Evolutionary conservation across 1,139 yeast species (phyloP).

Genomic region (Saccharomyces hybrid): DNA sequence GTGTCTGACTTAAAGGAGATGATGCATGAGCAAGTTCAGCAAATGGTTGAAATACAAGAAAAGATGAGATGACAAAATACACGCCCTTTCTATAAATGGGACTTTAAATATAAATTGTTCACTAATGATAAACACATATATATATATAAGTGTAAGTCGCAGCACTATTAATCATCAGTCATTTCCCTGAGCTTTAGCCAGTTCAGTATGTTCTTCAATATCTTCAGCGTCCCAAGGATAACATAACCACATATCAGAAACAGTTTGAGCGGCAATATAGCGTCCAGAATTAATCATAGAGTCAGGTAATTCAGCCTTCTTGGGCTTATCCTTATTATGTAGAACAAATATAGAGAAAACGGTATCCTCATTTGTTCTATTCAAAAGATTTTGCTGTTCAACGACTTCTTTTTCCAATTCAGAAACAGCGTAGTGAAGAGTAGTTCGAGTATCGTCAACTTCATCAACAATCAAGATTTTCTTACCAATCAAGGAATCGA

Average conservation of each 20-base stretch:
- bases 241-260: conserved; percentile 53
- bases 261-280: conserved; percentile 46
- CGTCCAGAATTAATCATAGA: conserved; percentile 41
- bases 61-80: conserved; percentile 7
- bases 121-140: not conserved
- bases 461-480: conserved; percentile 82
- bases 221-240: conserved; percentile 68
- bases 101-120: not conserved
- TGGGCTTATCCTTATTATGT: conserved; percentile 50
- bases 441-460: conserved; percentile 93
- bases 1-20: conserved; percentile 80
- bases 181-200: conserved; percentile 66
- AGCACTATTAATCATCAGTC: conserved; percentile 13
- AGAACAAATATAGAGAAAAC: conserved; percentile 50
- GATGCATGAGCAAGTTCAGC: conserved; percentile 76
- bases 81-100: no score
- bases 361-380: conserved; percentile 35
- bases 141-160: not conserved
- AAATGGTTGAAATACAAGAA: conserved; percentile 62
- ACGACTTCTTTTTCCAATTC: conserved; percentile 80
- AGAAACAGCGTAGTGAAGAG: conserved; percentile 81
- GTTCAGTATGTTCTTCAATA: conserved; percentile 72
- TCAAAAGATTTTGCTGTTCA: conserved; percentile 37
- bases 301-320: conserved; percentile 45
- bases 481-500: conserved; percentile 67